Percentiles rank a stretch among this genome's conserved stretches.
Conservation (phyloP, 257 asterid species). For the Schizonepeta tenuifolia region DNA sequence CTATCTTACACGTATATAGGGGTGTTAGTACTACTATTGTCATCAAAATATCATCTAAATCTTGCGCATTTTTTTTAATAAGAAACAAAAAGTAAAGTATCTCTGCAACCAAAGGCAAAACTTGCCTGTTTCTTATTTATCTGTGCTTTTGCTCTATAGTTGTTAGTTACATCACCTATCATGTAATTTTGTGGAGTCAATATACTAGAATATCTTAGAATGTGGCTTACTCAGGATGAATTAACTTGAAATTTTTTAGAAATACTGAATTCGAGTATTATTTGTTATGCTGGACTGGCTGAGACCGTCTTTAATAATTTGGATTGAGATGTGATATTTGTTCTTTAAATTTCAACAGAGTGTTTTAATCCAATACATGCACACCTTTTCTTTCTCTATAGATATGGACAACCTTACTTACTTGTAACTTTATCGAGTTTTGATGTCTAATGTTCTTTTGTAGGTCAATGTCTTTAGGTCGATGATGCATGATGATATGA, state of each 20-base stretch:
- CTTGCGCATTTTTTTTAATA: not conserved
- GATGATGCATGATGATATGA: conserved; percentile 87
- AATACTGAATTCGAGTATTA: not conserved
- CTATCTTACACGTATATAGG: not conserved
- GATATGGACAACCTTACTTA: conserved; percentile 3
- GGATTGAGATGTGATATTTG: conserved; percentile 6
- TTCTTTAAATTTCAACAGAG: conserved; percentile 4
- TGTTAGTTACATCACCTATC: not conserved
- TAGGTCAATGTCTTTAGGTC: conserved; percentile 95
- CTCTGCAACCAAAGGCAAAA: not conserved
- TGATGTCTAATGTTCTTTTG: conserved; percentile 34
- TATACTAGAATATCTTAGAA: not conserved
- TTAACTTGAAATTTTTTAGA: not conserved
- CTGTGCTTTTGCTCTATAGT: not conserved
- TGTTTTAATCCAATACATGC: conserved; percentile 2
- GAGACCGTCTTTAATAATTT: not conserved
- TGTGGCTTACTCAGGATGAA: conserved; percentile 12
- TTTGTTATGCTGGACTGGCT: conserved; percentile 3
- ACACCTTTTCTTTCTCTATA: conserved; percentile 1
- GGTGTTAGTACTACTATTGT: not conserved
- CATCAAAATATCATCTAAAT: not conserved
- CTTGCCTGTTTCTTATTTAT: not conserved
- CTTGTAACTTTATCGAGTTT: not conserved
- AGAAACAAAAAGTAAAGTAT: not conserved
- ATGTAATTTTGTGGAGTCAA: not conserved